Base-by-base conservation (phyloP, 140 eudicot species). In the Erigeron philadelphicus region DNA sequence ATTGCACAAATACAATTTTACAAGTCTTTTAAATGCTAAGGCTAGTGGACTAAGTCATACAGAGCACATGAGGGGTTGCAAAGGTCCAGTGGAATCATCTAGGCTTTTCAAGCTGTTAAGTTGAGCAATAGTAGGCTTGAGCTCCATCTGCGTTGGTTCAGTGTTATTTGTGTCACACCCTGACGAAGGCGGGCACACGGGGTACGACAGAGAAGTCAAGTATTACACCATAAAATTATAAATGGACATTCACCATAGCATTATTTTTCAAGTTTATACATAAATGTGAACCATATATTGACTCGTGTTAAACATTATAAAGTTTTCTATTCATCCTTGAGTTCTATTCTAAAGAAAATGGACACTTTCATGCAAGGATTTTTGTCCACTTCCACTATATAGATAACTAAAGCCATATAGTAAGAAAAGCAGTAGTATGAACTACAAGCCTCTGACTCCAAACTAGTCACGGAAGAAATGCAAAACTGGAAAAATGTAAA, bases 401-500 rank as follows among this genome's bases (percentile, higher is more conserved):
- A 11, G 41, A 11, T 10, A 73, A 16, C 56, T 52, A 53, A 7
- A 45, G 71, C 43, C 18, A 41, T 61, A 49, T 46, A 72, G 57
- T 73, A 8, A 71, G 57, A 41, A 6, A 40, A 73, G 46, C 23
- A 64, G 9, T 48, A 55, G 21, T 35, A 41, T 50, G 12, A 52
- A 54, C 48, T 62, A 61, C 70, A 69, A 23, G 55, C 72, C 50
- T 76, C 54, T 44, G 44, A 43, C 54, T 66, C 11, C 60, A 76
- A 69, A 41, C 17, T 69, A 61, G 66, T 53, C 21, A 64, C 11
- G 53, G 60, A 48, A 61, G 60, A 50, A 64, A n/a, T 61, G 75
- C 71, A 64, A 76, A 17, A 68, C 31, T 17, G 8, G 15, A 47
- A 47, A 13, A 43, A 13, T 42, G 17, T 42, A 60, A 59, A 59